phyloP scores from a whole-genome alignment of 1,284 basidiomycete genomes.

The Ceratobasidium sp. region DNA sequence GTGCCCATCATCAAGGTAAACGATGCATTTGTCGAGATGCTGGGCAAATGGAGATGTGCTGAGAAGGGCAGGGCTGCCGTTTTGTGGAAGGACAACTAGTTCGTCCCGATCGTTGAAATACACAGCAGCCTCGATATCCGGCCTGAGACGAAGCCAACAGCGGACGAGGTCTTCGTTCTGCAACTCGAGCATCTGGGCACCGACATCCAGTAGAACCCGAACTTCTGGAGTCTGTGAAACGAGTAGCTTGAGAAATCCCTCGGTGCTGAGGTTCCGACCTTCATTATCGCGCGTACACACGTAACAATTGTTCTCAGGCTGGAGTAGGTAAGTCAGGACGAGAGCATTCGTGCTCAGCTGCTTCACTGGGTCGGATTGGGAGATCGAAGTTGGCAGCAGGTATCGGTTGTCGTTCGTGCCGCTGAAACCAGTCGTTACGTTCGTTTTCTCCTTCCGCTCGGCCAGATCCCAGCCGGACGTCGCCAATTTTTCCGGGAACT shows the following conservation, averaged over 20 bases:
- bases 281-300: conserved; percentile 45
- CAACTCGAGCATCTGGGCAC: conserved; percentile 63
- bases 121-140: too few relatives aligned
- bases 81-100: too few relatives aligned
- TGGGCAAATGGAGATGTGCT: too few relatives aligned
- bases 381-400: conserved; percentile 57
- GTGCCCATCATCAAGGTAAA: too few relatives aligned
- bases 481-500: too few relatives aligned
- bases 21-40: too few relatives aligned
- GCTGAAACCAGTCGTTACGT: conserved; percentile 60
- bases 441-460: conserved; percentile 47
- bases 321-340: conserved; percentile 55
- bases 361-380: conserved; percentile 53
- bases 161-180: conserved; percentile 54
- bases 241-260: conserved; percentile 51
- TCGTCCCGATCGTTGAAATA: too few relatives aligned
- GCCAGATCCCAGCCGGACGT: too few relatives aligned
- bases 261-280: conserved; percentile 47
- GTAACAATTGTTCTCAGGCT: too few relatives aligned
- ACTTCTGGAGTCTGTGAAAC: conserved; percentile 51
- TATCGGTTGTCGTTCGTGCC: conserved; percentile 60
- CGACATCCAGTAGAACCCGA: conserved; percentile 59
- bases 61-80: too few relatives aligned
- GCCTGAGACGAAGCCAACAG: too few relatives aligned
- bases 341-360: conserved; percentile 59